A percentile compares a stretch with the other conserved stretches of the same genome.
Evolutionary conservation across 2,329 filamentous ascomycete genomes (phyloP).

Genomic region (Trichoderma gracile): DNA sequence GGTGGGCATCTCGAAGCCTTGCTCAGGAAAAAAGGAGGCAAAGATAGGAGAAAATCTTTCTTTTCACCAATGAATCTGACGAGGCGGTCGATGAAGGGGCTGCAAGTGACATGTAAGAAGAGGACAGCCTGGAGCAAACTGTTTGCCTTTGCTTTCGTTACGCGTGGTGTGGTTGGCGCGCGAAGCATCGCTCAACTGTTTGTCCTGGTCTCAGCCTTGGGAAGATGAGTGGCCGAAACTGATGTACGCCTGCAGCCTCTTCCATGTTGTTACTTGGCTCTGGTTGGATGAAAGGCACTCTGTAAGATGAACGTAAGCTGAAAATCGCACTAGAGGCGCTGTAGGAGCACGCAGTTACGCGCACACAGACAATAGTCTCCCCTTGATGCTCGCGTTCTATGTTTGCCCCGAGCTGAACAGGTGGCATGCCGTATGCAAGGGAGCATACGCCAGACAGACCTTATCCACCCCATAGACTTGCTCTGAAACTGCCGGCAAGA

Average conservation of each 20-base stretch:
- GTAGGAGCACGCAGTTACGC: neutral
- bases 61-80: too few relatives aligned
- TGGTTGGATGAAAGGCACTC: neutral
- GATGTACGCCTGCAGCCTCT: constrained; percentile 11
- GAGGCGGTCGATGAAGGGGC: neutral
- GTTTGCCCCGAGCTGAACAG: neutral
- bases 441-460: neutral
- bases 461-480: neutral
- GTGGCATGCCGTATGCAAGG: neutral
- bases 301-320: neutral
- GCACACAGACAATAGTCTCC: constrained; percentile 2
- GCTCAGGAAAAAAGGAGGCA: constrained; percentile 4
- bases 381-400: neutral
- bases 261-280: neutral
- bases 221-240: neutral
- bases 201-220: constrained; percentile 12
- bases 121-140: neutral
- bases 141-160: neutral
- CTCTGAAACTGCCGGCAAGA: neutral
- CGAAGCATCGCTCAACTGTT: neutral
- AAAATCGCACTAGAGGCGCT: neutral
- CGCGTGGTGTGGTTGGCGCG: neutral
- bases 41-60: neutral
- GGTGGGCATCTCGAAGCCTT: neutral
- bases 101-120: neutral